Percentiles rank a stretch among this genome's conserved stretches.
Evolutionary conservation across 345 rosid species (phyloP).

Genomic region (Physaria fendleri): DNA sequence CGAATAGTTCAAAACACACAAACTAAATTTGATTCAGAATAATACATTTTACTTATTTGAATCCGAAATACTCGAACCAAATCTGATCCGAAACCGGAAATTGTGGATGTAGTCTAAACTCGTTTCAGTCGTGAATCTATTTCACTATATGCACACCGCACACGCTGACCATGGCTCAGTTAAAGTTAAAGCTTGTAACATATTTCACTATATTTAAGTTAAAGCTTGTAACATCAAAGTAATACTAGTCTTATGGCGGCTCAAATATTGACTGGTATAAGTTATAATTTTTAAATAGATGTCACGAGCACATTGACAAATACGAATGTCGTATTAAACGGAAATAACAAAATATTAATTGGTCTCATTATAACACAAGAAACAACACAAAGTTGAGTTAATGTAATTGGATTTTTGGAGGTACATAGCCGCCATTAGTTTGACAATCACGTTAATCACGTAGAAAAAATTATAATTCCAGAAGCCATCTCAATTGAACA

Average conservation of each 20-base stretch:
- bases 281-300: not conserved
- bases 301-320: not conserved
- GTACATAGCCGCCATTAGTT: constrained; percentile 16
- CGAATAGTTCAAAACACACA: too few species aligned
- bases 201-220: too few species aligned
- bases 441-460: constrained; percentile 17
- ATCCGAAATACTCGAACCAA: too few species aligned
- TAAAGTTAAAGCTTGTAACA: too few species aligned
- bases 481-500: constrained; percentile 26
- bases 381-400: not conserved
- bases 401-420: not conserved
- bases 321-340: not conserved
- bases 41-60: too few species aligned
- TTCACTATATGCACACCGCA: too few species aligned
- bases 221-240: not conserved
- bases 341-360: not conserved
- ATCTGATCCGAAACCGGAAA: too few species aligned
- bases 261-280: not conserved
- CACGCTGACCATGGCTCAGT: too few species aligned
- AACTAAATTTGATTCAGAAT: too few species aligned
- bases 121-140: too few species aligned
- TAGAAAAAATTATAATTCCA: not conserved
- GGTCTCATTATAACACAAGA: not conserved
- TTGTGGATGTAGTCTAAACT: too few species aligned
- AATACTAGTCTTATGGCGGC: not conserved